A percentile compares a stretch with the other conserved stretches of the same genome.
These are phyloP conservation scores for Aegilops tauschii DNA, from an alignment of 176 grass and related monocot genomes.

Conservation along the genomic window DNA sequence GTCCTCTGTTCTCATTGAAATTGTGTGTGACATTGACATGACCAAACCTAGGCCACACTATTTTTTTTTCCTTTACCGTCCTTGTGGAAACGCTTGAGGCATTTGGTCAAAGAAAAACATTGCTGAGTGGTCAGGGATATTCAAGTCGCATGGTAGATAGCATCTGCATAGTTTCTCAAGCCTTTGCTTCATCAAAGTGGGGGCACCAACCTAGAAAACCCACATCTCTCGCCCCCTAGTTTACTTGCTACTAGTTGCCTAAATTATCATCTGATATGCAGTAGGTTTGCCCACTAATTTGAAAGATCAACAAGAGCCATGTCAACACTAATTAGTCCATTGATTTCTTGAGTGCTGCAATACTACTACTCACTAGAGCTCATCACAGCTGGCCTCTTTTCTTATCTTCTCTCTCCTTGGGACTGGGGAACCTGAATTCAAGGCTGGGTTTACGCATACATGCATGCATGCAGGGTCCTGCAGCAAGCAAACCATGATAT, in stretches of 20 bases:
- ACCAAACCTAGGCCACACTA: slow-evolving; percentile 43
- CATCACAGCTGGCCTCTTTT: neutral
- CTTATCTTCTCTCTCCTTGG: neutral
- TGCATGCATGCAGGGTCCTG: slow-evolving; percentile 25
- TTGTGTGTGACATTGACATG: slow-evolving; percentile 47
- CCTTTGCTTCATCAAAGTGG: slow-evolving; percentile 28
- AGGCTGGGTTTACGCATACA: slow-evolving; percentile 25
- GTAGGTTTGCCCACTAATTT: slow-evolving; percentile 28
- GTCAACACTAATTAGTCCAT: slow-evolving; percentile 27
- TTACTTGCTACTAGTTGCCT: slow-evolving; percentile 25
- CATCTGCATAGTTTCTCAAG: slow-evolving; percentile 25
- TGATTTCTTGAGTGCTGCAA: slow-evolving; percentile 28
- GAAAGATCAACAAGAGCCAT: neutral
- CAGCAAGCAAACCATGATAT: slow-evolving; percentile 37
- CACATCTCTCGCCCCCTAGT: neutral
- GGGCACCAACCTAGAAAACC: slow-evolving; percentile 1
- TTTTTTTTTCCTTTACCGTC: neutral
- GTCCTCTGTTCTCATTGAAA: slow-evolving; percentile 43
- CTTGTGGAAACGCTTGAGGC: slow-evolving; percentile 12
- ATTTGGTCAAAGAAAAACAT: slow-evolving; percentile 63
- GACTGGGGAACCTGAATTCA: slow-evolving; percentile 51
- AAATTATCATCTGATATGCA: slow-evolving; percentile 3
- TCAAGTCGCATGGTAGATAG: slow-evolving; percentile 40
- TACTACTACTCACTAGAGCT: neutral
- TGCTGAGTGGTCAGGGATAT: slow-evolving; percentile 16